Evolutionary conservation across 768 basidiomycete genomes (phyloP), one percentile per base, ranked within the genome.

Genomic region (Chalciporus piperatus): DNA sequence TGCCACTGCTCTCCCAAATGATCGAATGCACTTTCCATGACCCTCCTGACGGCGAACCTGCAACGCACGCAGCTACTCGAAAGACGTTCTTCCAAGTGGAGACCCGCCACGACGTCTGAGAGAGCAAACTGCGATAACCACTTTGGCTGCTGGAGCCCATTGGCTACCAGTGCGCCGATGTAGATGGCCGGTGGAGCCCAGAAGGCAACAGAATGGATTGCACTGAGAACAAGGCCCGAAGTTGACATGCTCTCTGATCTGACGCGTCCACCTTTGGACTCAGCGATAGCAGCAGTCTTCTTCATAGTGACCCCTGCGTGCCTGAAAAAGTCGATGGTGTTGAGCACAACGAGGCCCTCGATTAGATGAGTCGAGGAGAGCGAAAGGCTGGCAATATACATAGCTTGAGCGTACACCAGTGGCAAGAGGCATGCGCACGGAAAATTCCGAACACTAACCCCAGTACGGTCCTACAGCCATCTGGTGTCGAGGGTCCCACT

Each of bases 1-100:
- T 65, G 59, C 44, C 60, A 60, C 33, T 65, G 65, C 5, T 55
- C 56, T 1, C 58, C 63, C n/a, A 68, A 43, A 32, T 53, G 51
- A 8, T n/a, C 2, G 6, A 54, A 23, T 6, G 41, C 14, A 39
- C 10, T 19, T 27, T 47, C 45, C 0, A 32, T 35, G 3, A 6
- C 3, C 5, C 28, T 16, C n/a, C 27, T 12, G 8, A 52, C 16
- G 12, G 14, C 53, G 13, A 61, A 25, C 45, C 43, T 3, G 47
- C 51, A 6, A 60, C 35, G 42, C 62, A 63, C 4, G 57, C 65
- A 0, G 55, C 56, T 6, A 48, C 8, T 19, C 59, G 55, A 47
- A 64, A 45, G 10, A 52, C 45, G 7, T 13, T 40, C 50, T 51
- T 41, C 59, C 52, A 19, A 16, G 13, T 16, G 33, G 39, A 25